Percentiles rank a stretch among this genome's conserved stretches.
Conservation (phyloP, 495 filamentous ascomycete genomes). For the Xylaria longipes region DNA sequence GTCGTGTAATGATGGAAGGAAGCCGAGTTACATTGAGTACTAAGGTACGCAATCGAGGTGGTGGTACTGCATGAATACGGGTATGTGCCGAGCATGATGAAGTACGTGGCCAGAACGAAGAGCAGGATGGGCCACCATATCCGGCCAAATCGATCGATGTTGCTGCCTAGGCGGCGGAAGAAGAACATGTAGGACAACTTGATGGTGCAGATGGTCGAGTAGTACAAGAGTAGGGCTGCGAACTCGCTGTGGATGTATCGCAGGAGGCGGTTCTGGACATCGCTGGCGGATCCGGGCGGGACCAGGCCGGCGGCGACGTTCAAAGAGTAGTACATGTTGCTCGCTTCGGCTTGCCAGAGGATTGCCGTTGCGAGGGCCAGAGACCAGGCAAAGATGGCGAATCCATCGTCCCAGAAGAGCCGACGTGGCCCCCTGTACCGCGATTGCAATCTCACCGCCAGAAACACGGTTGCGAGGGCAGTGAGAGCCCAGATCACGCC, state of each 20-base stretch:
- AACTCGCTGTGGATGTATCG: slow-evolving; percentile 1
- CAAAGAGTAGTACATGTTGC: slow-evolving; percentile 18
- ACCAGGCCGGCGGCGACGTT: background rate
- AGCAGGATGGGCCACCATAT: slow-evolving; percentile 33
- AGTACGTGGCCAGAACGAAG: slow-evolving; percentile 28
- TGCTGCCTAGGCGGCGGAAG: slow-evolving; percentile 36
- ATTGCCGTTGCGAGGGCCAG: slow-evolving; percentile 8
- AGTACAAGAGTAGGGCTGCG: slow-evolving; percentile 34
- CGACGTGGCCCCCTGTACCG: slow-evolving; percentile 15
- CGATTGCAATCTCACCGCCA: slow-evolving; percentile 15
- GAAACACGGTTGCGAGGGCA: background rate
- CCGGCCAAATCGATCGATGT: slow-evolving; percentile 25
- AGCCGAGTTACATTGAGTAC: background rate
- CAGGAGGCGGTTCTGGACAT: background rate
- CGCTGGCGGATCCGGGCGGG: background rate
- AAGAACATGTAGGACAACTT: slow-evolving; percentile 43
- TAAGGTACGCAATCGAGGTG: background rate
- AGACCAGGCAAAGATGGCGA: slow-evolving; percentile 21
- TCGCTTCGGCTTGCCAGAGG: slow-evolving; percentile 21
- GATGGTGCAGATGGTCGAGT: slow-evolving; percentile 33
- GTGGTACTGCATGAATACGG: background rate
- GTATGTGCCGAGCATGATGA: slow-evolving; percentile 2
- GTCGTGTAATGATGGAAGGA: slow-evolving; percentile 9
- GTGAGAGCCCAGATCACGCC: slow-evolving; percentile 22
- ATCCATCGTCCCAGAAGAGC: slow-evolving; percentile 26